These are phyloP conservation scores for Brachypodium distachyon DNA, from an alignment of 202 grass and related monocot species.

Conservation along the genomic window DNA sequence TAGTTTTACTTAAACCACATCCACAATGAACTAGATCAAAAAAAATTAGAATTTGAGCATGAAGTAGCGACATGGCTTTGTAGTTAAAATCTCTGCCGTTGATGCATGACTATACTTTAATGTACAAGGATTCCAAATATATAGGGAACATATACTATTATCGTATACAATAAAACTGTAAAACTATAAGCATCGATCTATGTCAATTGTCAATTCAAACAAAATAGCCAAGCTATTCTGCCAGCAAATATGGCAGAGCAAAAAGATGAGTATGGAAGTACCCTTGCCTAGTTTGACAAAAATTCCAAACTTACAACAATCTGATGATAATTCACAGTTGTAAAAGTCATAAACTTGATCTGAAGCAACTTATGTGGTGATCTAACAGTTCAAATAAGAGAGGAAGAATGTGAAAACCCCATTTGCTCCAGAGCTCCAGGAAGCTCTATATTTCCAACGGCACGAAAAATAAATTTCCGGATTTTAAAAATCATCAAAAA, in stretches of 20 bases:
- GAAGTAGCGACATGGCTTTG: conserved; percentile 4
- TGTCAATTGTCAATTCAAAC: background rate
- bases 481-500: too few relatives aligned
- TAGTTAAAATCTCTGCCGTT: background rate
- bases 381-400: conserved; percentile 9
- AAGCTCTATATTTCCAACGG: too few relatives aligned
- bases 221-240: conserved; percentile 1
- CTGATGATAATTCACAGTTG: background rate
- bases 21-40: conserved; percentile 6
- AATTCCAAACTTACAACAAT: background rate
- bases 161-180: background rate
- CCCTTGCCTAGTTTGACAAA: background rate
- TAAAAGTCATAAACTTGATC: background rate
- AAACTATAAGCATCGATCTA: background rate
- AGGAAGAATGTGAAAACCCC: too few relatives aligned
- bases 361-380: background rate
- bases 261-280: background rate
- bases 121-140: conserved; percentile 5
- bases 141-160: background rate
- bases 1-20: conserved; percentile 16
- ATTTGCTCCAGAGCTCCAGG: too few relatives aligned
- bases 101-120: background rate
- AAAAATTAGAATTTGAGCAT: conserved; percentile 21
- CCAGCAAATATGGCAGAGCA: background rate
- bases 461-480: too few relatives aligned